phyloP scores from a whole-genome alignment of 805 yeast genomes.

The Candida ascalaphidarum region DNA sequence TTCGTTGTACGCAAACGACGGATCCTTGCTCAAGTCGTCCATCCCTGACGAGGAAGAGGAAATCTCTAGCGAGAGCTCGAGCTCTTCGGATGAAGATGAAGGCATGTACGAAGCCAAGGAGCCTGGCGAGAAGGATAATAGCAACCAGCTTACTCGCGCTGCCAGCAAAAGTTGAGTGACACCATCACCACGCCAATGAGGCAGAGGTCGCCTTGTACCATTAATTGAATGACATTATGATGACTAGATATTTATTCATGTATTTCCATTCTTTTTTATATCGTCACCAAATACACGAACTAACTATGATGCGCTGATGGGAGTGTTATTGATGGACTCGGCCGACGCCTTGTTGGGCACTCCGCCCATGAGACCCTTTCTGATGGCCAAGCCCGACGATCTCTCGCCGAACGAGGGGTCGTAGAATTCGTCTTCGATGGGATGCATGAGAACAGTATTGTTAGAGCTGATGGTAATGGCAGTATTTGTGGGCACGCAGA shows the following conservation, averaged over 20 bases:
- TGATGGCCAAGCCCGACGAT: slow-evolving; percentile 74
- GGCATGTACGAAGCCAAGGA: slow-evolving; percentile 11
- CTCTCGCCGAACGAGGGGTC: slow-evolving; percentile 62
- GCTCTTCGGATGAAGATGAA: slow-evolving; percentile 24
- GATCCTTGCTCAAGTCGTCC: slow-evolving; percentile 1
- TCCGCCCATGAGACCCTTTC: slow-evolving; percentile 89
- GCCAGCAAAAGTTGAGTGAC: slow-evolving; percentile 27
- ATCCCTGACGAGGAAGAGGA: slow-evolving; percentile 7
- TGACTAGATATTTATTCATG: not conserved
- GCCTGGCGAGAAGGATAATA: slow-evolving; percentile 11
- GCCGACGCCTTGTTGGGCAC: slow-evolving; percentile 53
- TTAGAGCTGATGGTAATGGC: slow-evolving; percentile 63
- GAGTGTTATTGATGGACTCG: slow-evolving; percentile 1
- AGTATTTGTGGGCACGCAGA: slow-evolving; percentile 91
- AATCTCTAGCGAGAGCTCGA: slow-evolving; percentile 21
- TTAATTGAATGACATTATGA: too few relatives aligned
- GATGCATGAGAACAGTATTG: slow-evolving; percentile 85
- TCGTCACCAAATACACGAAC: not conserved
- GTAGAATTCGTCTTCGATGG: slow-evolving; percentile 83
- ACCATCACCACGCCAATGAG: not conserved
- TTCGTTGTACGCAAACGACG: slow-evolving; percentile 46
- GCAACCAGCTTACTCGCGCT: slow-evolving; percentile 27
- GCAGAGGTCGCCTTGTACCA: too few relatives aligned
- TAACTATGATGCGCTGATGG: not conserved
- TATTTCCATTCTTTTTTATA: not conserved